These are phyloP conservation scores for Pelargonium myrrhifolium DNA, from an alignment of 441 rosid species.

Conservation along the genomic window DNA sequence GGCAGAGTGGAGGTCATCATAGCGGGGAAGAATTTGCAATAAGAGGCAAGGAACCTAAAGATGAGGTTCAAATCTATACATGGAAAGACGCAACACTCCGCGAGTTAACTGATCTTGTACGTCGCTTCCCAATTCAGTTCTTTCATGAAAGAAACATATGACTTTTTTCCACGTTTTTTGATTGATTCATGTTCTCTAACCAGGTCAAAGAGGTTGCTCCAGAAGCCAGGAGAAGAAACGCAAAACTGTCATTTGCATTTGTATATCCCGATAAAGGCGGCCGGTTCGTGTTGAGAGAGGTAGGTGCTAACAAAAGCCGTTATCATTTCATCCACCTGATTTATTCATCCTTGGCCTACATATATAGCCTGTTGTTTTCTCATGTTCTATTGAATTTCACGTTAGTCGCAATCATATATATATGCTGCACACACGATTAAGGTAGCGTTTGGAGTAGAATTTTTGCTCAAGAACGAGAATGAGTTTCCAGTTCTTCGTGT, in stretches of 20 bases:
- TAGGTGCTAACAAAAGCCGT: constrained; percentile 14
- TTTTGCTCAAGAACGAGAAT: no score
- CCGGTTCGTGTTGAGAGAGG: constrained; percentile 73
- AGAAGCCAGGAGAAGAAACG: constrained; percentile 85
- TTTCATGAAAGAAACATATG: not conserved
- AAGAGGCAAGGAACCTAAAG: constrained; percentile 10
- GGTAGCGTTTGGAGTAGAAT: no score
- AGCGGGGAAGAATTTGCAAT: constrained; percentile 6
- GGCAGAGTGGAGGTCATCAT: constrained; percentile 6
- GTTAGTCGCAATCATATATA: no score
- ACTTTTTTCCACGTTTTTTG: not conserved
- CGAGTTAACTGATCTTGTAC: constrained; percentile 10
- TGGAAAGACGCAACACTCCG: constrained; percentile 12
- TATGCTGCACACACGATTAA: no score
- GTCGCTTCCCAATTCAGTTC: not conserved
- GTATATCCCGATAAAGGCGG: constrained; percentile 86
- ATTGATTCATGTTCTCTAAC: not conserved
- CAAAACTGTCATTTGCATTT: constrained; percentile 81
- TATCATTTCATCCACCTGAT: not conserved
- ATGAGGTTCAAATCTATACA: constrained; percentile 11
- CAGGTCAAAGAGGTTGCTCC: constrained; percentile 91
- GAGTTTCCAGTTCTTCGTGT: no score
- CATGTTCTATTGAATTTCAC: no score
- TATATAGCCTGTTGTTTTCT: not conserved
- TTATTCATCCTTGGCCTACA: not conserved